phyloP scores from a whole-genome alignment of 2,329 filamentous ascomycete genomes.

The Arthrobotrys conoides region DNA sequence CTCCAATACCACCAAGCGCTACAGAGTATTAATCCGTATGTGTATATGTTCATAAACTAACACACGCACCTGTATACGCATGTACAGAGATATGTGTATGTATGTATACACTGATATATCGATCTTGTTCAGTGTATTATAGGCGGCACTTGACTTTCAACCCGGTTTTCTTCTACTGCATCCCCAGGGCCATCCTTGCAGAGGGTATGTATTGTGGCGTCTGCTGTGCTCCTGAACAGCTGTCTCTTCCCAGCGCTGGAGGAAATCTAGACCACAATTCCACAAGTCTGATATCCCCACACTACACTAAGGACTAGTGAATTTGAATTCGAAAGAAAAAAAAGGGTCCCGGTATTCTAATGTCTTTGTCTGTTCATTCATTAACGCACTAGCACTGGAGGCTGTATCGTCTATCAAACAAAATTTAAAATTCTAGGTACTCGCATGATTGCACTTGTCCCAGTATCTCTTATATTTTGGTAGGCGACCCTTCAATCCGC shows the following conservation, averaged over 20 bases:
- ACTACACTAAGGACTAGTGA: neutral
- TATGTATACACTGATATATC: neutral
- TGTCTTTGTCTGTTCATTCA: too few species aligned
- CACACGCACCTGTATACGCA: neutral
- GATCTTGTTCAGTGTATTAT: neutral
- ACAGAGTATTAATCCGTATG: neutral
- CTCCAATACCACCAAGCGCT: neutral
- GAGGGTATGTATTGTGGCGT: neutral
- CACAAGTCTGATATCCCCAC: neutral
- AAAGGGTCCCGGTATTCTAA: too few species aligned
- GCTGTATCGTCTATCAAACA: too few species aligned
- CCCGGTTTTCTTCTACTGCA: neutral
- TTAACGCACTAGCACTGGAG: too few species aligned
- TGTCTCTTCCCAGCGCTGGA: neutral
- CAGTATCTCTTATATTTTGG: too few species aligned
- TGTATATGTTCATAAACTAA: neutral
- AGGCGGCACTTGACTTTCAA: neutral
- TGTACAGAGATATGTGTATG: neutral
- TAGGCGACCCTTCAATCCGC: too few species aligned
- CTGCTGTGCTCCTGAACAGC: conserved; percentile 5
- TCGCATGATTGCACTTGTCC: too few species aligned
- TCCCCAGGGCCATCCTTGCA: conserved; percentile 10
- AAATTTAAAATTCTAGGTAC: too few species aligned
- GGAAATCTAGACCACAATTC: conserved; percentile 2
- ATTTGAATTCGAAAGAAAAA: too few species aligned